Evolutionary conservation across 345 rosid species (phyloP).

Genomic region (Eucalyptus paniculata): DNA sequence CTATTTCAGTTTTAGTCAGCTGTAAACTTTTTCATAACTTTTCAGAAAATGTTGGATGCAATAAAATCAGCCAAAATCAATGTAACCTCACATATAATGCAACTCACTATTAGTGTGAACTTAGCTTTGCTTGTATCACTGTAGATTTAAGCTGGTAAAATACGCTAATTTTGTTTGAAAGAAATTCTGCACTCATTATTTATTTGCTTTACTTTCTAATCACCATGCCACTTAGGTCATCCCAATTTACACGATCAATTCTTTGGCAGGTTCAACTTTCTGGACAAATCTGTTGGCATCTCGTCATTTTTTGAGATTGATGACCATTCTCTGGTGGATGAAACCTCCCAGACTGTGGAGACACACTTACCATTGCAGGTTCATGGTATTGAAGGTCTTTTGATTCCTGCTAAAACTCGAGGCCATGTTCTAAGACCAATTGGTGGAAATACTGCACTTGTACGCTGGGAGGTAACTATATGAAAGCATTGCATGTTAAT

Average conservation of each 20-base stretch:
- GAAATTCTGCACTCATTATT: neutral
- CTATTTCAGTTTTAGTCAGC: neutral
- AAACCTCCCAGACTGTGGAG: constrained; percentile 49
- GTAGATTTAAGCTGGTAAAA: neutral
- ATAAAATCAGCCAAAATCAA: neutral
- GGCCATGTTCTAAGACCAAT: constrained; percentile 59
- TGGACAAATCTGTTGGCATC: constrained; percentile 79
- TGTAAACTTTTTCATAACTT: neutral
- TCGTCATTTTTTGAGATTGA: constrained; percentile 65
- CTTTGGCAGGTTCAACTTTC: constrained; percentile 69
- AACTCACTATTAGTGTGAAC: neutral
- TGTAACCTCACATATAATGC: neutral
- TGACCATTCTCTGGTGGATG: constrained; percentile 36
- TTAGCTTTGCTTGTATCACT: neutral
- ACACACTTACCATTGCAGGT: constrained; percentile 44
- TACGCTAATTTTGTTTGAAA: neutral
- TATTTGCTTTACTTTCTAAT: neutral
- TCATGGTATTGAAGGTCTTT: constrained; percentile 73
- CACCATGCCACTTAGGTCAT: neutral
- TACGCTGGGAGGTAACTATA: constrained; percentile 89
- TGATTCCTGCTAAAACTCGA: constrained; percentile 65
- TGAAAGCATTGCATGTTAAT: neutral
- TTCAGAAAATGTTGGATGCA: neutral
- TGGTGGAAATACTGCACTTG: constrained; percentile 58
- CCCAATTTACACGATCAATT: neutral